These are phyloP conservation scores for Hydnum rufescens DNA, from an alignment of 768 basidiomycete species.

Conservation along the genomic window DNA sequence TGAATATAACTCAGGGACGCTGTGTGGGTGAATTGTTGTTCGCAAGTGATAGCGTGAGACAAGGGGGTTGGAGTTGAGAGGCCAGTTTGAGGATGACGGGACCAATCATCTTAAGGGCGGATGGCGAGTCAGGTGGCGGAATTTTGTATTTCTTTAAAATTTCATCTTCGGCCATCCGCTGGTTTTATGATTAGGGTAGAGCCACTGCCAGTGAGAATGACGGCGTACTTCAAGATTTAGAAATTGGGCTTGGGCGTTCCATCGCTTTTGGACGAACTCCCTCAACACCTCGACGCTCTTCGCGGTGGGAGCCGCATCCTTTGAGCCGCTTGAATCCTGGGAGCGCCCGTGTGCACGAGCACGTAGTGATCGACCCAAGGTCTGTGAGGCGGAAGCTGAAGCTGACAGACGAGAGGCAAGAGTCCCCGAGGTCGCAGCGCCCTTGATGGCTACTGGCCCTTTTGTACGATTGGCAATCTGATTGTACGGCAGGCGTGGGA, in stretches of 20 bases:
- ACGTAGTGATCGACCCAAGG: not conserved
- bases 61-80: slow-evolving; percentile 53
- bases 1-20: slow-evolving; percentile 38
- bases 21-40: slow-evolving; percentile 51
- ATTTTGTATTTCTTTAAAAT: slow-evolving; percentile 53
- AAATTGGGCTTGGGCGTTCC: slow-evolving; percentile 45
- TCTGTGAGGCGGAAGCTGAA: not conserved
- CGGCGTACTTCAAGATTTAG: slow-evolving; percentile 64
- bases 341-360: not conserved
- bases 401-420: not conserved
- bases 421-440: not conserved
- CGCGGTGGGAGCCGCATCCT: not conserved
- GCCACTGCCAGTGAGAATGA: not conserved
- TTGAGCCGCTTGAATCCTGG: not conserved
- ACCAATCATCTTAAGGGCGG: slow-evolving; percentile 32
- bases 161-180: slow-evolving; percentile 67
- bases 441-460: not conserved
- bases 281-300: slow-evolving; percentile 45
- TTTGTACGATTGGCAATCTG: no score
- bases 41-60: slow-evolving; percentile 63
- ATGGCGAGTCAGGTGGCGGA: slow-evolving; percentile 44
- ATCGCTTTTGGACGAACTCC: slow-evolving; percentile 52
- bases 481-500: no score
- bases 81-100: slow-evolving; percentile 83
- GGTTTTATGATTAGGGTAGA: not conserved